Base-by-base conservation (phyloP, 768 basidiomycete species). In the Leccinum uliginosum region DNA sequence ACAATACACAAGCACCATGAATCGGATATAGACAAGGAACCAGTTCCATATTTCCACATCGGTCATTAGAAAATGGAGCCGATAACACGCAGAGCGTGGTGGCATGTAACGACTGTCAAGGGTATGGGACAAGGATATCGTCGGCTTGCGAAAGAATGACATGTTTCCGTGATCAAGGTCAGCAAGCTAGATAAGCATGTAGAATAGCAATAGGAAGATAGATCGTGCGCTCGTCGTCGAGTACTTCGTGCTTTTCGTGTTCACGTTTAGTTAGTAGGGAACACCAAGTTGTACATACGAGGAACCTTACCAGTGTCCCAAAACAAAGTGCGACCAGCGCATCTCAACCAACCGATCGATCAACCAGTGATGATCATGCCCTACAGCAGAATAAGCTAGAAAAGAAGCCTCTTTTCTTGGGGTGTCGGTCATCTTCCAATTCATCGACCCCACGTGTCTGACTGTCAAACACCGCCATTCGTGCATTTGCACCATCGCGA, bases 331-430 rank as follows among this genome's bases (percentile, higher is more conserved):
- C 68, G 69, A 40, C 69, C 70, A 21, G 66, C 69, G 67, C 67
- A 58, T 55, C 56, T 50, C 61, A 63, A 60, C 54, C 62, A 68
- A 56, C 43, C 24, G 24, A 52, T 57, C 48, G 45, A 69, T 60
- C 67, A 68, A 58, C 73, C 66, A 64, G 61, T 52, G 54, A 53
- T 57, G 54, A 24, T 73, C 59, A 89, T 75, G 78, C 83, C 64
- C 83, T 80, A 70, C 89, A 91, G 72, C 89, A 91, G 56, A 91
- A 72, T 44, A 83, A 74, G 59, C 76, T 75, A 74, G 81, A 86
- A 67, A 91, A 77, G 21, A 86, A 83, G 58, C 76, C 81, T 71
- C 79, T 78, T 67, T 81, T 78, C 55, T 81, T 83, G 58, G 82
- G 82, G 26, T 82, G 83, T 59, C 79, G 83, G 64, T 87, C 86